Evolutionary conservation across 306 rosid species (phyloP), one percentile per base, ranked within the genome.

Genomic region (Castanea mollissima): DNA sequence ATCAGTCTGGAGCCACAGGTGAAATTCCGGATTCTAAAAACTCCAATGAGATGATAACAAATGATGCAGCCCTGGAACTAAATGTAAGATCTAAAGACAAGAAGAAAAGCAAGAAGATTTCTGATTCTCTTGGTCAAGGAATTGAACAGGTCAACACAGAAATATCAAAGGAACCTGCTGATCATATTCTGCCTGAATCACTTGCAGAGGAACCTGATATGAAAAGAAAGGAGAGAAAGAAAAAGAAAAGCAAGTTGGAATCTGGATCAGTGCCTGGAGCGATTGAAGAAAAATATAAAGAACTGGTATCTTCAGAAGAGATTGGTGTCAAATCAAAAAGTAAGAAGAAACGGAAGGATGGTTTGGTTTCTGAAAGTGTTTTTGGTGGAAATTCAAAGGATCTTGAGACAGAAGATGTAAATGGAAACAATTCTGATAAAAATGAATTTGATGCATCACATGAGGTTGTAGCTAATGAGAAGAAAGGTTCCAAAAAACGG

Each of bases 401-500:
- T 29, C 4, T 41, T 25, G 73, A 69, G 5, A 49, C 69, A 69
- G 85, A 63, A 23, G 73, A 34, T 41, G 46, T 41, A 41, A 41
- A 41, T 8, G 46, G 46, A 41, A 41, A 41, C 46, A 2, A 41
- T 41, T 41, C 46, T 29, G 73, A 72, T 5, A 65, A 76, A 32
- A 74, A 21, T 44, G 65, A 46, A 57, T 70, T 19, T 73, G 41
- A 29, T 6, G 27, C 59, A 52, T 29, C 18, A 23, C 8, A 73
- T 38, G 86, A 63, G 52, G 92, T 86, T 34, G 79, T 52, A 31
- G 74, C 23, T 3, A 73, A 72, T 68, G 83, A 78, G 81, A 80
- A 81, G 70, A 89, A 89, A 72, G 79, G 83, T 83, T 86, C 92
- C 74, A 92, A 90, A 86, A 94, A 92, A 71, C 84, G 95, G 18